These are phyloP conservation scores for Chlamydomonas sphaeroides DNA, from an alignment of 139 green algal species.

Conservation along the genomic window DNA sequence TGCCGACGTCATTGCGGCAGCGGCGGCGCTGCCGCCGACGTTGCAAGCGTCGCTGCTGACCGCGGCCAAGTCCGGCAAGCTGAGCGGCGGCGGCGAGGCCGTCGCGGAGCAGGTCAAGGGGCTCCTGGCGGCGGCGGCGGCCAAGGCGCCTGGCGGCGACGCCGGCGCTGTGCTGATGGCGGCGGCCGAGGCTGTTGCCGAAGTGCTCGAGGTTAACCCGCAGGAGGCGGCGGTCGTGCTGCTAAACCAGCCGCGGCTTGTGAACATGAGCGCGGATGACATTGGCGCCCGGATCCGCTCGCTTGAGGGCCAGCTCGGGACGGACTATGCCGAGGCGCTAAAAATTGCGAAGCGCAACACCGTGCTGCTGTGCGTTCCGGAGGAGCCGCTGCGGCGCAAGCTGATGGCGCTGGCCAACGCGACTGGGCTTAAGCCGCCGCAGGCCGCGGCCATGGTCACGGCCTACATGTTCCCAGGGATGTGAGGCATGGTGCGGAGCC, in stretches of 20 bases:
- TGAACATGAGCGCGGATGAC: background rate
- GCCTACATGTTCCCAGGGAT: constrained; percentile 23
- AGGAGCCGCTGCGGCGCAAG: constrained; percentile 9
- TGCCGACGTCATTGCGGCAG: too few species aligned
- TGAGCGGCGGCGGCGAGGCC: background rate
- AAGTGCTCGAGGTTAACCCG: too few species aligned
- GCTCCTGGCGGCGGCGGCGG: background rate
- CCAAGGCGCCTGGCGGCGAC: too few species aligned
- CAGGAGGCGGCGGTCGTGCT: background rate
- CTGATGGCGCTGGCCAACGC: constrained; percentile 18
- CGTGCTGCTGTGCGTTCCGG: constrained; percentile 24
- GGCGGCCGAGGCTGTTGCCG: background rate
- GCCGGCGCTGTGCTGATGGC: background rate
- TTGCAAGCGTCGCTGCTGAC: too few species aligned
- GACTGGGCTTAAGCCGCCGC: background rate
- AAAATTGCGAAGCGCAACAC: constrained; percentile 7
- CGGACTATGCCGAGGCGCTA: background rate
- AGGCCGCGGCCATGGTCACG: constrained; percentile 20
- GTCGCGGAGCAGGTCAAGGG: background rate
- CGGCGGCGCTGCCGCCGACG: too few species aligned
- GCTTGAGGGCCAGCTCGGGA: background rate
- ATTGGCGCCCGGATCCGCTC: background rate
- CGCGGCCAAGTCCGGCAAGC: background rate
- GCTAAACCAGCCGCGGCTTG: background rate
- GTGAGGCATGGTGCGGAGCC: too few species aligned